Percentiles rank a stretch among this genome's conserved stretches.
These are phyloP conservation scores for Mortierella sp. DNA, from an alignment of 371 early-diverging fungal species.

Conservation along the genomic window DNA sequence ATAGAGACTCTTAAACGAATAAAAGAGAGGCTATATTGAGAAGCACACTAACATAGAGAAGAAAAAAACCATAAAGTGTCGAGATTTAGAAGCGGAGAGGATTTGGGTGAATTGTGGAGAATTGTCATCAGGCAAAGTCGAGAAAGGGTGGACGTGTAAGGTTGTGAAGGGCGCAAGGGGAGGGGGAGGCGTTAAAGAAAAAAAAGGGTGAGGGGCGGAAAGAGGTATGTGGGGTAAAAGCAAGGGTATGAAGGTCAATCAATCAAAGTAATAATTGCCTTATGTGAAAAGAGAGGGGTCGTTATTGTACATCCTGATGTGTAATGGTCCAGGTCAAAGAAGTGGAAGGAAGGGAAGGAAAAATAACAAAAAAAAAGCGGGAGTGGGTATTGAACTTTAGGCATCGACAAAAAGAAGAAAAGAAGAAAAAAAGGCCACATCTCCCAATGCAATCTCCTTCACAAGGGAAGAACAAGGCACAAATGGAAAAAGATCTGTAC, in stretches of 20 bases:
- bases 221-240: background rate
- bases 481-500: slow-evolving; percentile 14
- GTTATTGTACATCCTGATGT: slow-evolving; percentile 1
- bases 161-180: background rate
- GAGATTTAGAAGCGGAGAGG: background rate
- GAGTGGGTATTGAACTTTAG: slow-evolving; percentile 2
- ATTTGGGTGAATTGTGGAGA: background rate
- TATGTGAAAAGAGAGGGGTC: background rate
- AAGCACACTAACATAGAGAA: too few relatives aligned
- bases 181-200: background rate
- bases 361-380: background rate
- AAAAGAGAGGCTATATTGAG: too few relatives aligned
- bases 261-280: background rate
- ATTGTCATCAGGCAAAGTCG: background rate
- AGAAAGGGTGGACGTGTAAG: background rate
- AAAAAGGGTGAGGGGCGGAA: background rate
- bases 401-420: background rate
- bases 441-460: background rate
- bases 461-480: background rate
- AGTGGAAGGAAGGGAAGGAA: background rate
- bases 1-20: too few relatives aligned
- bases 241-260: background rate
- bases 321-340: too few relatives aligned
- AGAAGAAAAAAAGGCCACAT: background rate
- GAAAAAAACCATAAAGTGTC: background rate